Conservation (phyloP, 2,329 filamentous ascomycete species). For the Paracorniculantispora psalliotae region DNA sequence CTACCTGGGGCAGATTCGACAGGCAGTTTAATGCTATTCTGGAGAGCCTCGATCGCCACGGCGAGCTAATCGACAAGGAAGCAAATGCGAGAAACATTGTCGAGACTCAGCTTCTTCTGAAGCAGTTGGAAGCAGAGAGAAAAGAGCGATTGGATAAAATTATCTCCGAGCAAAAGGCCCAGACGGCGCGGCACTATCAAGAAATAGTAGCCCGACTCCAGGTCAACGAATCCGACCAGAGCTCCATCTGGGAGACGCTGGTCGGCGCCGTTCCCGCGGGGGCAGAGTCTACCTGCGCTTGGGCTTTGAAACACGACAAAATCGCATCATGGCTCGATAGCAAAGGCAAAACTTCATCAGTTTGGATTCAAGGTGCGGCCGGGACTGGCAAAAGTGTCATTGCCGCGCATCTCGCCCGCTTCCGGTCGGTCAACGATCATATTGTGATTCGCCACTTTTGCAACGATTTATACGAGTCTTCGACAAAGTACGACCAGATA, state of each 20-base stretch:
- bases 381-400: constrained; percentile 35
- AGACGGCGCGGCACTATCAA: constrained; percentile 21
- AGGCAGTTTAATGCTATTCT: constrained; percentile 29
- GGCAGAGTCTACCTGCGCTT: neutral
- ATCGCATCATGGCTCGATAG: neutral
- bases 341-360: constrained; percentile 19
- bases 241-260: constrained; percentile 24
- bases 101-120: constrained; percentile 16
- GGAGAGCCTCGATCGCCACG: constrained; percentile 28
- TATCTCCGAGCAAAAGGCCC: neutral
- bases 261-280: neutral
- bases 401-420: constrained; percentile 24
- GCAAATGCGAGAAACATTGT: constrained; percentile 27
- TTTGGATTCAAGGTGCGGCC: constrained; percentile 30
- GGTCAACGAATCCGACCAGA: constrained; percentile 28
- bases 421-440: constrained; percentile 18
- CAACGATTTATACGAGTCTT: constrained; percentile 26
- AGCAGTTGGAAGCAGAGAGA: constrained; percentile 19
- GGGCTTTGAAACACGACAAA: neutral
- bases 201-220: constrained; percentile 26
- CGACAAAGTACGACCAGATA: constrained; percentile 29
- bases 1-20: constrained; percentile 35
- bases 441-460: constrained; percentile 31
- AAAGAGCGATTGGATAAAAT: neutral
- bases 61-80: constrained; percentile 26